Evolutionary conservation across 306 rosid species (phyloP), one percentile per base, ranked within the genome.

Genomic region (Albizia julibrissin): DNA sequence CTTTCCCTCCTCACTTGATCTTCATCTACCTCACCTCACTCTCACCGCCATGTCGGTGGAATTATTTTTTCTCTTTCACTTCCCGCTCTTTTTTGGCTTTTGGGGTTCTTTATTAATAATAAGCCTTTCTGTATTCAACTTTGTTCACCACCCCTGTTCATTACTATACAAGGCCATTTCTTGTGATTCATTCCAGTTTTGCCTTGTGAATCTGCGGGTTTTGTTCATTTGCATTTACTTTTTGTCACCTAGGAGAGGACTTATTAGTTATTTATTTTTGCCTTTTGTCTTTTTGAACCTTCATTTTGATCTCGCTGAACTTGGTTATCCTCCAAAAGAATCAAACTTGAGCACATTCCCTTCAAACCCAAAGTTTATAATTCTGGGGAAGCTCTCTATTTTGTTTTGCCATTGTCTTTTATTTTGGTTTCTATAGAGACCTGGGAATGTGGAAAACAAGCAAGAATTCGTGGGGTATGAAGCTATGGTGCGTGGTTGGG

Each of bases 401-500:
- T 72, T 77, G 16, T 27, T 75, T 43, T 82, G 65, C 43, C 82
- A 21, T 49, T 75, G 76, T 50, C 19, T 87, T 68, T 6, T 71
- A 54, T 40, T 76, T 37, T 72, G 80, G 66, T 68, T 37, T 68
- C 26, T 68, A 37, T 18, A 18, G 26, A 33, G 26, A 34, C 3
- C 16, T 3, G 47, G 24, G 73, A 80, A 80, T 85, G 91, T 74
- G 54, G 43, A 81, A 83, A 78, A 81, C 50, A 74, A 70, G 75
- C 61, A 44, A 31, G 40, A 69, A 77, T 50, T 70, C 10, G 18
- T 87, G 50, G 16, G 69, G 49, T 77, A 79, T 84, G 83, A 84
- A 70, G 83, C 42, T 79, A 70, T 44, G 78, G 43, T 68, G 81
- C 81, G 33, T 82, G 46, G 74, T 84, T 76, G 85, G 67, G 82